phyloP scores from a whole-genome alignment of 2,329 filamentous ascomycete species.

The Alternaria angustiovoidea region DNA sequence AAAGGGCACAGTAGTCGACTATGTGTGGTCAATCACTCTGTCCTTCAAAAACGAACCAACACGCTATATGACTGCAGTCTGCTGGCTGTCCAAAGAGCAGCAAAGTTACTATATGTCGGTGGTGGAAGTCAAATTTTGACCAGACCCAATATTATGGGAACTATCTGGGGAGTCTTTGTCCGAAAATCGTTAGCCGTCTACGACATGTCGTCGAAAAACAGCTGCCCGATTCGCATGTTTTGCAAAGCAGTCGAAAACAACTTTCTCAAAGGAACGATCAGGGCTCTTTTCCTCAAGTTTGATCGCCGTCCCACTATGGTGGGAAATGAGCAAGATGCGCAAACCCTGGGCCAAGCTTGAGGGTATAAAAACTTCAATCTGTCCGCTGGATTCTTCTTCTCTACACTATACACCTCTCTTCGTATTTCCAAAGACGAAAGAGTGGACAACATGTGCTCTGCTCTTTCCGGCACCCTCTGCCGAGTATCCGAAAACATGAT shows the following conservation, averaged over 20 bases:
- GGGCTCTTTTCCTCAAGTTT: neutral
- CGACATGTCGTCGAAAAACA: no score
- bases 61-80: neutral
- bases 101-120: neutral
- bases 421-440: no score
- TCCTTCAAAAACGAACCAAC: neutral
- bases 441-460: no score
- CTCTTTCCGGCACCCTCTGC: no score
- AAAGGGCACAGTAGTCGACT: neutral
- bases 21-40: neutral
- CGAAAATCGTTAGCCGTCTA: no score
- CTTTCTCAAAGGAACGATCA: neutral
- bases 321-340: no score
- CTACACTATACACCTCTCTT: neutral
- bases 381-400: neutral
- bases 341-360: neutral
- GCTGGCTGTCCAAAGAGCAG: neutral
- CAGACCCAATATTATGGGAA: no score
- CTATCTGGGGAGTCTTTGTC: no score
- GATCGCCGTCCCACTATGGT: fast-evolving
- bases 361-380: neutral
- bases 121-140: neutral
- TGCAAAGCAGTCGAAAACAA: no score
- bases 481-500: no score
- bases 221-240: no score